Evolutionary conservation across 805 yeast species (phyloP).

Genomic region (Schizosaccharomyces lindneri): DNA sequence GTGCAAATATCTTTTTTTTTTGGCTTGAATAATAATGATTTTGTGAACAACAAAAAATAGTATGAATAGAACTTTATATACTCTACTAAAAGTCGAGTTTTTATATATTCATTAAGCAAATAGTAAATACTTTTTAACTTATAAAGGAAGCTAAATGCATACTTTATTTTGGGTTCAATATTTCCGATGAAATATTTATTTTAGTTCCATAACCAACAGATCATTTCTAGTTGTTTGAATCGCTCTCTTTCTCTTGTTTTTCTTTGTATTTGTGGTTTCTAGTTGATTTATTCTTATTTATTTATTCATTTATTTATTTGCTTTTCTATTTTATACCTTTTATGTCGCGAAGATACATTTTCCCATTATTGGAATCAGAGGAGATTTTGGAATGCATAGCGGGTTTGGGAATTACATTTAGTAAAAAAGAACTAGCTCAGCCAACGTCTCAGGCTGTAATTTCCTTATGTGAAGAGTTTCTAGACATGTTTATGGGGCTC

Average conservation of each 20-base stretch:
- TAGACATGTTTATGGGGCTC: conserved; percentile 1
- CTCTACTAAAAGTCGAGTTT: neutral
- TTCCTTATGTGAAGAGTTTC: neutral
- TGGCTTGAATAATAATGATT: too few relatives aligned
- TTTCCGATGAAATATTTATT: too few relatives aligned
- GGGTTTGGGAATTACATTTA: neutral
- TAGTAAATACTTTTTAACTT: neutral
- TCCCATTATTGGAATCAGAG: neutral
- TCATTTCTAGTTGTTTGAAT: too few relatives aligned
- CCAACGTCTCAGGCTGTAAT: neutral
- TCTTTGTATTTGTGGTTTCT: too few relatives aligned
- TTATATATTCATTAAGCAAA: neutral
- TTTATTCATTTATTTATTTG: neutral
- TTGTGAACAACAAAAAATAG: too few relatives aligned
- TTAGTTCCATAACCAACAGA: too few relatives aligned
- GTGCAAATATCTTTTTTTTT: too few relatives aligned
- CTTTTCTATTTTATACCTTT: neutral
- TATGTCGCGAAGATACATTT: neutral
- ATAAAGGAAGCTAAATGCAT: neutral
- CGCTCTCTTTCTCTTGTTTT: too few relatives aligned
- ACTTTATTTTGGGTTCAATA: neutral
- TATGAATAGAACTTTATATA: neutral
- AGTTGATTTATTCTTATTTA: too few relatives aligned
- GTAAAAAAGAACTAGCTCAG: neutral
- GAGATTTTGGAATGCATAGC: neutral